phyloP scores from a whole-genome alignment of 805 yeast genomes.

The Yamadazyma paraphyllophila region DNA sequence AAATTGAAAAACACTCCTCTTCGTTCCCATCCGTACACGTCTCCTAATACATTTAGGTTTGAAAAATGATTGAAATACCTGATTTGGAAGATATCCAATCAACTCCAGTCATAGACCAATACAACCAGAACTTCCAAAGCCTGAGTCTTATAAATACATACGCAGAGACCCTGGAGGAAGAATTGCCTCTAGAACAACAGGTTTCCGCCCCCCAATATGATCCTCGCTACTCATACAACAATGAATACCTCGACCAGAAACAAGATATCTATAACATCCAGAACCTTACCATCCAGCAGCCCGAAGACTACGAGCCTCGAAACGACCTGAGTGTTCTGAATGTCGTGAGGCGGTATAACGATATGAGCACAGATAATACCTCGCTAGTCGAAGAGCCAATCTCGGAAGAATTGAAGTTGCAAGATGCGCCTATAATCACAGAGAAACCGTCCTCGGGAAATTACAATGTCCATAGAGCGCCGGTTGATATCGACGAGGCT shows the following conservation, averaged over 20 bases:
- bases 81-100: constrained; percentile 32
- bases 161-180: not conserved
- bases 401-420: constrained; percentile 15
- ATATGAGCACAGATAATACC: constrained; percentile 8
- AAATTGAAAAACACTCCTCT: no score
- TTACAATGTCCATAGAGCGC: no score
- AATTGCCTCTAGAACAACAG: not conserved
- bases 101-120: constrained; percentile 6
- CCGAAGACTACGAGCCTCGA: not conserved
- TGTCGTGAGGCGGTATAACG: constrained; percentile 1
- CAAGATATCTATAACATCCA: not conserved
- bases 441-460: constrained; percentile 6
- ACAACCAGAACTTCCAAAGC: not conserved
- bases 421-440: constrained; percentile 15
- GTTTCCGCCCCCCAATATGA: not conserved
- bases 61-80: constrained; percentile 43
- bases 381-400: constrained; percentile 1
- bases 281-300: not conserved
- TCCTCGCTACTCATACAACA: not conserved
- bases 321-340: constrained; percentile 5
- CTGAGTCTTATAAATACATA: not conserved
- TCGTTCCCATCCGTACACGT: no score
- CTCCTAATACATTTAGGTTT: no score
- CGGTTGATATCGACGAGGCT: not conserved
- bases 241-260: not conserved